phyloP scores from a whole-genome alignment of 2,329 filamentous ascomycete genomes.

The Penicillium verrucosum region DNA sequence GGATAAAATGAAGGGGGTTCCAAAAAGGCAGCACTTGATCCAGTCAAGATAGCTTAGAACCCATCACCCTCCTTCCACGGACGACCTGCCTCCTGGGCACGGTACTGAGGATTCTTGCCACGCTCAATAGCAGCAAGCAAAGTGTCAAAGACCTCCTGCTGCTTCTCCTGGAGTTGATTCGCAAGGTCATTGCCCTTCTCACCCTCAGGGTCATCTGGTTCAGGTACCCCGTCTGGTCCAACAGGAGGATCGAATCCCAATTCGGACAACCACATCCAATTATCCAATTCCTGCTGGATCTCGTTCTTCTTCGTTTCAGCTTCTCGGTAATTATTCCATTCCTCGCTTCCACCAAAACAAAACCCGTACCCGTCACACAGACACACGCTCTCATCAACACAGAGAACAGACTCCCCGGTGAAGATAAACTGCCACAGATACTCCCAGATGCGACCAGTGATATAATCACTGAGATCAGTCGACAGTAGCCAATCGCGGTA shows the following conservation, averaged over 20 bases:
- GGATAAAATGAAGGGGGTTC: background rate
- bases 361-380: slow-evolving; percentile 63
- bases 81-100: slow-evolving; percentile 54
- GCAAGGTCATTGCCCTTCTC: background rate
- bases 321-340: slow-evolving; percentile 10
- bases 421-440: slow-evolving; percentile 65
- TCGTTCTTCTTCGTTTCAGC: slow-evolving; percentile 7
- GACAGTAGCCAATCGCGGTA: slow-evolving; percentile 60
- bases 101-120: slow-evolving; percentile 50
- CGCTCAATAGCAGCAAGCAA: slow-evolving; percentile 48
- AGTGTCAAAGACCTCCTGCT: slow-evolving; percentile 41
- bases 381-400: slow-evolving; percentile 54
- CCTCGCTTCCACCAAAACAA: slow-evolving; percentile 39
- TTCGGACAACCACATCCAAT: slow-evolving; percentile 13
- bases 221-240: background rate
- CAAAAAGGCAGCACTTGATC: background rate
- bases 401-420: slow-evolving; percentile 47
- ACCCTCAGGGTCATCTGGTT: slow-evolving; percentile 1
- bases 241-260: slow-evolving; percentile 10
- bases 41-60: slow-evolving; percentile 39
- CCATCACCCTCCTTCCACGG: slow-evolving; percentile 56
- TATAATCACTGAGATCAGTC: slow-evolving; percentile 54
- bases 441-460: slow-evolving; percentile 61
- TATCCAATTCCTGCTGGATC: slow-evolving; percentile 8
- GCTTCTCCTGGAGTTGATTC: slow-evolving; percentile 43